Conservation (phyloP, 176 grass and related monocot species). For the Triticum turgidum region DNA sequence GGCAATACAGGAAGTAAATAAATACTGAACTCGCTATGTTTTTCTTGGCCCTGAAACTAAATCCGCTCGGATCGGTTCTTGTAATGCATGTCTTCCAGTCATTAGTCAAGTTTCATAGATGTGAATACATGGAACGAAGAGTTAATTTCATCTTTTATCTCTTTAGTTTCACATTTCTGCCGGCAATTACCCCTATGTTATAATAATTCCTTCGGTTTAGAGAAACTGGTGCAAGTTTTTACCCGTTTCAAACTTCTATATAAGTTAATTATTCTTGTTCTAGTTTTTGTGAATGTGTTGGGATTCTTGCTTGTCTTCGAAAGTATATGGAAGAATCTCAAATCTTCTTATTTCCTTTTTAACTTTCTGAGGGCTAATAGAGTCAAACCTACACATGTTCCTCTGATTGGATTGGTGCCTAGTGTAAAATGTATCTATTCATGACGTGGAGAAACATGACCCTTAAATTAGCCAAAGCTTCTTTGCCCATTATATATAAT, state of each 20-base stretch:
- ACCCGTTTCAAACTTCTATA: no score
- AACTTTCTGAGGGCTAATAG: not conserved
- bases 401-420: not conserved
- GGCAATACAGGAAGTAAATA: not conserved
- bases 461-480: not conserved
- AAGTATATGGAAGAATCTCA: not conserved
- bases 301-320: not conserved
- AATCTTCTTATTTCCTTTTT: not conserved
- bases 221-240: no score
- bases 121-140: not conserved
- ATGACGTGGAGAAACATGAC: conserved; percentile 1
- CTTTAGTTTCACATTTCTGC: no score
- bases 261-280: no score
- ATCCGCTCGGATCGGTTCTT: not conserved
- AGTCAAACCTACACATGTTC: not conserved
- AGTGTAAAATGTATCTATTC: not conserved
- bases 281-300: not conserved
- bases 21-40: conserved; percentile 30
- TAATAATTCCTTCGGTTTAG: no score
- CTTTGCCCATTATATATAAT: not conserved
- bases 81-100: conserved; percentile 18
- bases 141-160: not conserved
- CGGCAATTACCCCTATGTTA: no score
- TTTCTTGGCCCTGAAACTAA: conserved; percentile 21
- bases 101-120: conserved; percentile 26